Evolutionary conservation across 257 asterid genomes (phyloP), one percentile per base, ranked within the genome.

Genomic region (Verbena officinalis): DNA sequence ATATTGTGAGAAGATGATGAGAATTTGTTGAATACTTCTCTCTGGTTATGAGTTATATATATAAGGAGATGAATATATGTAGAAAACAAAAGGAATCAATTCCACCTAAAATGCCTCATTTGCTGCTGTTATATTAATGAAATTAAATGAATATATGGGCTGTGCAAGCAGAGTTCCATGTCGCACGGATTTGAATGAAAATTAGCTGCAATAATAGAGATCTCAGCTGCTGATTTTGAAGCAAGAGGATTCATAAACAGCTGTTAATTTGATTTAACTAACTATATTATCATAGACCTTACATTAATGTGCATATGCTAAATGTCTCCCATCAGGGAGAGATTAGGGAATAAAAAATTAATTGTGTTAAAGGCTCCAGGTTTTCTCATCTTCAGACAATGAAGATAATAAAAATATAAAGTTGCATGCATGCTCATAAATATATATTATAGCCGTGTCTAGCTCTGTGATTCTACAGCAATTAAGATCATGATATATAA

Each of bases 181-280:
- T 33, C 13, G 38, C 36, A 19, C 60, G 36, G 38, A 57, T n/a
- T n/a, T n/a, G n/a, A 44, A 36, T 48, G 8, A 13, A 15, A 49
- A n/a, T n/a, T n/a, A 50, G 21, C 22, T 43, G n/a, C 38, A 3
- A 30, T 23, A 23, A 38, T 53, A 5, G 24, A 52, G 30, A 34
- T 51, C 42, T 51, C 50, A 24, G 44, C 55, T 40, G 7, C 34
- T 27, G 33, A 23, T 48, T 5, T 9, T 12, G 62, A 56, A 31
- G 36, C 74, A 69, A 5, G 21, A 59, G 55, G 74, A 59, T 50
- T 69, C 74, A 33, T 22, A n/a, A 34, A 69, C 68, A 69, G 63
- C 62, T 3, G 16, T 49, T 40, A 49, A 60, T 2, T 14, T 59
- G 48, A 60, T 36, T 1, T 33, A 22, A 7, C 2, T 31, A 9